Evolutionary conservation across 2,329 filamentous ascomycete genomes (phyloP).

Genomic region (Venturia carpophila): DNA sequence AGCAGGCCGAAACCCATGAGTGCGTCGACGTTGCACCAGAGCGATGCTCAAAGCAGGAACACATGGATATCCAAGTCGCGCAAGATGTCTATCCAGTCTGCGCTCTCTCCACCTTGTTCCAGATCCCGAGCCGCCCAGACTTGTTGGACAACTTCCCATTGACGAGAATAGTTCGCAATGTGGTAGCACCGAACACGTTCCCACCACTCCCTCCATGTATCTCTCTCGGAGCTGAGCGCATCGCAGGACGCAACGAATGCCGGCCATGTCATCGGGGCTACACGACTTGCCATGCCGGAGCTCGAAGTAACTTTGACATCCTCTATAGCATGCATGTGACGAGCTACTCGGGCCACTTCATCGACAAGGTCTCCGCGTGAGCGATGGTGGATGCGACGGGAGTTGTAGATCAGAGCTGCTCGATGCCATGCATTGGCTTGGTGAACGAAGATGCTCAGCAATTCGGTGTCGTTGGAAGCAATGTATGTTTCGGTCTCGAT

Average conservation of each 20-base stretch:
- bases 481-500: neutral
- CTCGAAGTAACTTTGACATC: neutral
- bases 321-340: neutral
- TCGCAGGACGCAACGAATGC: constrained; percentile 2
- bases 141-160: constrained; percentile 7
- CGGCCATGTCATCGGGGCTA: neutral
- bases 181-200: neutral
- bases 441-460: constrained; percentile 3
- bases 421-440: constrained; percentile 4
- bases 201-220: constrained; percentile 3
- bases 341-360: neutral
- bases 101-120: neutral
- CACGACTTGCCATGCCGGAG: constrained; percentile 1
- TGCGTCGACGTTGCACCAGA: neutral
- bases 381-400: neutral
- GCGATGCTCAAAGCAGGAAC: neutral
- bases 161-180: constrained; percentile 5
- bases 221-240: neutral
- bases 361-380: neutral
- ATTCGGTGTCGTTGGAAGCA: neutral
- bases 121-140: neutral
- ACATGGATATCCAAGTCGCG: neutral
- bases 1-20: neutral
- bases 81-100: constrained; percentile 7
- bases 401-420: constrained; percentile 1